phyloP scores from a whole-genome alignment of 2,329 filamentous ascomycete genomes.

The Fusarium sp. region DNA sequence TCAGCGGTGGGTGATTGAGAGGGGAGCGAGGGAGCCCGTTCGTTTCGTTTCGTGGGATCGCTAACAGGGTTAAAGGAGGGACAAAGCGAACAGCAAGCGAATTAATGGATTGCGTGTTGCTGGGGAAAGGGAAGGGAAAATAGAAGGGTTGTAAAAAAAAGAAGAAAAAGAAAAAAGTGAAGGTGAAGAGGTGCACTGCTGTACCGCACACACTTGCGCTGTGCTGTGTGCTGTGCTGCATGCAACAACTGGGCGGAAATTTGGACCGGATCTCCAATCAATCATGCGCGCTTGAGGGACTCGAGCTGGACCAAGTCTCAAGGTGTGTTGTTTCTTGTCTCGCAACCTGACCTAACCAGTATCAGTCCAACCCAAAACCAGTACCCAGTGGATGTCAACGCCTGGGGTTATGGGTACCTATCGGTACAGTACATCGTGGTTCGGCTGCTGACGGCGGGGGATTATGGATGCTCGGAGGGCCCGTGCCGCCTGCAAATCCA shows the following conservation, averaged over 20 bases:
- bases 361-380: conserved; percentile 9
- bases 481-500: conserved; percentile 29
- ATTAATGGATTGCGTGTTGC: conserved; percentile 19
- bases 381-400: conserved; percentile 4
- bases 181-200: conserved; percentile 6
- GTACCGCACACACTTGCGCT: background rate
- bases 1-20: conserved; percentile 31
- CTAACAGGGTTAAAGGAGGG: conserved; percentile 35
- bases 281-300: conserved; percentile 24
- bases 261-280: conserved; percentile 39
- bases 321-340: conserved; percentile 31
- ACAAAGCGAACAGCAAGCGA: conserved; percentile 28
- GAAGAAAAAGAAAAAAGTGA: background rate
- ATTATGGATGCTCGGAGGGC: conserved; percentile 11
- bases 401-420: conserved; percentile 16
- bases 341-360: conserved; percentile 28
- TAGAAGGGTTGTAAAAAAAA: background rate
- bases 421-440: background rate
- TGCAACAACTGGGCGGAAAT: conserved; percentile 26
- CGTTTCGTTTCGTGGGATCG: conserved; percentile 40
- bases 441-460: conserved; percentile 14
- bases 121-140: conserved; percentile 16
- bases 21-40: conserved; percentile 19
- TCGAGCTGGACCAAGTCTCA: conserved; percentile 5
- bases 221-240: background rate